Conservation (phyloP, 2,329 filamentous ascomycete species). For the Cryoendolithus antarcticus region DNA sequence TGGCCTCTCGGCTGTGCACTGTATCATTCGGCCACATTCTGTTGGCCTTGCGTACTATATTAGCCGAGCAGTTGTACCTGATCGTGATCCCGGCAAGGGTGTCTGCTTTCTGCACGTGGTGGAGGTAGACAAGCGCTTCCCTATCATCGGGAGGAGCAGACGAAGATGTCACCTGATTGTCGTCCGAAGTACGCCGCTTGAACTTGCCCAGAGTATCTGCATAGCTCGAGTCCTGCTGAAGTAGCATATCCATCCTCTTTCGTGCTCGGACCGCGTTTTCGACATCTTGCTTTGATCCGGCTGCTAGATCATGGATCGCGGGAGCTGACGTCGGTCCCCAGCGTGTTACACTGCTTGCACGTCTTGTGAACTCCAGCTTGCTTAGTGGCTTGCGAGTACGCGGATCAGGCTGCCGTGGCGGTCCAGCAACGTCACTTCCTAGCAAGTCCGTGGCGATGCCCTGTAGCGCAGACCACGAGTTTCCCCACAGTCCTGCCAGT, state of each 20-base stretch:
- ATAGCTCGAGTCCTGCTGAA: slow-evolving; percentile 24
- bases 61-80: slow-evolving; percentile 75
- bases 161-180: slow-evolving; percentile 33
- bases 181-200: slow-evolving; percentile 60
- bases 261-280: slow-evolving; percentile 35
- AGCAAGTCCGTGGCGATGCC: slow-evolving; percentile 38
- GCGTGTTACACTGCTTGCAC: slow-evolving; percentile 25
- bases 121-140: slow-evolving; percentile 79
- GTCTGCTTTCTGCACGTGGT: slow-evolving; percentile 70
- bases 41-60: slow-evolving; percentile 75
- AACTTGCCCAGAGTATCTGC: slow-evolving; percentile 35
- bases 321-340: slow-evolving; percentile 34
- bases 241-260: slow-evolving; percentile 35
- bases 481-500: slow-evolving; percentile 32
- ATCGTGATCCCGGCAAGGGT: slow-evolving; percentile 86
- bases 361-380: slow-evolving; percentile 6
- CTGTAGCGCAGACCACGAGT: slow-evolving; percentile 37
- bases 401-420: background rate
- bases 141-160: slow-evolving; percentile 40
- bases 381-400: slow-evolving; percentile 21
- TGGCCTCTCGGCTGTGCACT: slow-evolving; percentile 68
- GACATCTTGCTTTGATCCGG: slow-evolving; percentile 34
- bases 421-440: slow-evolving; percentile 24
- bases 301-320: slow-evolving; percentile 27
- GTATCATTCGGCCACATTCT: slow-evolving; percentile 90